These are phyloP conservation scores for Penicillium egyptiacum DNA, from an alignment of 495 filamentous ascomycete genomes.

Conservation along the genomic window DNA sequence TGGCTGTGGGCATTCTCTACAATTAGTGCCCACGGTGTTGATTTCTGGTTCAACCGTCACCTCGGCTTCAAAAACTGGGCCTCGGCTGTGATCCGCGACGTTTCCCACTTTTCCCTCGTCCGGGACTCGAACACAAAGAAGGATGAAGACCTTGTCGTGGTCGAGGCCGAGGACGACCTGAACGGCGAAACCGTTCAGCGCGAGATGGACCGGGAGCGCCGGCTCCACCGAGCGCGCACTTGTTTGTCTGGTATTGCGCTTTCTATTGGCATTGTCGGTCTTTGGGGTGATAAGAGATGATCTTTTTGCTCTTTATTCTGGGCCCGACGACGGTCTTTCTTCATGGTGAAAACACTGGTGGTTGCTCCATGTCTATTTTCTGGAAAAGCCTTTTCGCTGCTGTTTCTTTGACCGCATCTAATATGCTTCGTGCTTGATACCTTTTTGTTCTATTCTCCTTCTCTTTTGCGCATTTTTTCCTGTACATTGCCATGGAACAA, in stretches of 20 bases:
- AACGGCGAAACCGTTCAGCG: slow-evolving; percentile 81
- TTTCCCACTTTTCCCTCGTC: slow-evolving; percentile 16
- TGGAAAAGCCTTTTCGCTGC: neutral
- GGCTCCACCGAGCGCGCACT: slow-evolving; percentile 59
- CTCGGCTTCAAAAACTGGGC: slow-evolving; percentile 34
- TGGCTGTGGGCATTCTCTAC: slow-evolving; percentile 66
- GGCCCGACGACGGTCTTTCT: neutral
- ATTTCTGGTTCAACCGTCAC: slow-evolving; percentile 51
- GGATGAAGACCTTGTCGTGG: slow-evolving; percentile 63
- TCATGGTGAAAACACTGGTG: slow-evolving; percentile 12
- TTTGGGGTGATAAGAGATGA: slow-evolving; percentile 78
- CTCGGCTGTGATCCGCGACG: slow-evolving; percentile 31
- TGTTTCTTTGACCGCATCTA: neutral
- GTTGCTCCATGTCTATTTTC: slow-evolving; percentile 3
- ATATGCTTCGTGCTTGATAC: neutral
- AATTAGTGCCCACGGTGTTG: slow-evolving; percentile 54
- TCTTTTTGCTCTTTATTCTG: neutral
- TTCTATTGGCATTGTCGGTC: slow-evolving; percentile 73
- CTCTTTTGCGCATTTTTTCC: neutral
- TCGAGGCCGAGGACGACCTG: slow-evolving; percentile 55
- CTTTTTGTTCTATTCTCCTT: neutral
- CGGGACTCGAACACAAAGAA: slow-evolving; percentile 51
- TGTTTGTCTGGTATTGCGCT: slow-evolving; percentile 66
- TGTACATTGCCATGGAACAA: neutral
- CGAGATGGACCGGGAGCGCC: slow-evolving; percentile 65